phyloP scores from a whole-genome alignment of 129 eudicot species.

The Flaveria bidentis region DNA sequence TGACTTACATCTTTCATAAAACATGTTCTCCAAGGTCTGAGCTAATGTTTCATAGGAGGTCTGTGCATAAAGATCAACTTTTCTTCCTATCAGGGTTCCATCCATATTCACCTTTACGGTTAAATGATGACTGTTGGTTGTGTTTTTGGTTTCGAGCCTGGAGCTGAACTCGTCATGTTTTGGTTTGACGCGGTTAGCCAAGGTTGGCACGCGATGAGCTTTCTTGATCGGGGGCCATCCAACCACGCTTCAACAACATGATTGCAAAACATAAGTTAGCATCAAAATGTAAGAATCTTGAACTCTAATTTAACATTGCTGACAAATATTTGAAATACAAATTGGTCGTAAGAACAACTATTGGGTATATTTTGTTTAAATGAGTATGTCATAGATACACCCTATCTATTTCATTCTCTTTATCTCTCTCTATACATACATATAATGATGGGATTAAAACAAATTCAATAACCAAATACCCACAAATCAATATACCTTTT shows the following conservation, averaged over 20 bases:
- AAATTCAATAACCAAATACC: slow-evolving; percentile 16
- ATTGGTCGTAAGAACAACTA: too few species aligned
- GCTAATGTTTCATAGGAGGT: slow-evolving; percentile 74
- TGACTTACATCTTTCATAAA: slow-evolving; percentile 51
- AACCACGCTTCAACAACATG: slow-evolving; percentile 52
- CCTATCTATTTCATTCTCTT: too few species aligned
- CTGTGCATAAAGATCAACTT: slow-evolving; percentile 82
- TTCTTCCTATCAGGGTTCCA: slow-evolving; percentile 85
- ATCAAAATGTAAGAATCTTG: slow-evolving; percentile 10
- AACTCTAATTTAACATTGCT: neutral
- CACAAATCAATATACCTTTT: neutral
- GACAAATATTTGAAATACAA: neutral
- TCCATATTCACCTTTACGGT: slow-evolving; percentile 95
- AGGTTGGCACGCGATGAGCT: slow-evolving; percentile 66
- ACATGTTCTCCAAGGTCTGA: slow-evolving; percentile 72
- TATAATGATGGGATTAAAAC: neutral
- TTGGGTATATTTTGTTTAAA: too few species aligned
- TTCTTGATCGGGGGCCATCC: slow-evolving; percentile 96
- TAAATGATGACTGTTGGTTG: slow-evolving; percentile 45
- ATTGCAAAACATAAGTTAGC: slow-evolving; percentile 19
- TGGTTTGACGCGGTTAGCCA: slow-evolving; percentile 62
- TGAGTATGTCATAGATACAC: too few species aligned
- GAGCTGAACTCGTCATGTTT: slow-evolving; percentile 46
- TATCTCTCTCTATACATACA: too few species aligned
- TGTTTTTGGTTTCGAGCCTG: neutral